phyloP scores from a whole-genome alignment of 2,329 filamentous ascomycete species.

The Phaeoacremonium minimum region DNA sequence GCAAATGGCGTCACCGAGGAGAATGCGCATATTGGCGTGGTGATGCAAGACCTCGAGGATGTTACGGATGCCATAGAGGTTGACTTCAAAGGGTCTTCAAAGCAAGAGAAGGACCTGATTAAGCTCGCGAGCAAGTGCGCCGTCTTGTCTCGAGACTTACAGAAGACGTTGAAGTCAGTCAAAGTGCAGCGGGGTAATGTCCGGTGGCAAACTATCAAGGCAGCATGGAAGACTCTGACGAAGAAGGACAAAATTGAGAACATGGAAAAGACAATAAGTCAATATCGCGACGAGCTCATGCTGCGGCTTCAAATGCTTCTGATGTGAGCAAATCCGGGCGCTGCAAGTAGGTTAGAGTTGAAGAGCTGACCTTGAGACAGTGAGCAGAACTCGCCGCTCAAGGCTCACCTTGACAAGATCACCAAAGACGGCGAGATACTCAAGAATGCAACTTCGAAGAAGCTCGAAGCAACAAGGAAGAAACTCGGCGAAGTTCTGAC shows the following conservation, averaged over 20 bases:
- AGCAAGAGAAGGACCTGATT: conserved; percentile 6
- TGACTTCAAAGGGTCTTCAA: conserved; percentile 1
- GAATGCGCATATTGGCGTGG: conserved; percentile 5
- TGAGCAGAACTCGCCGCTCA: background rate
- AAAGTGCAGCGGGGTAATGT: conserved; percentile 4
- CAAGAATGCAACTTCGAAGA: background rate
- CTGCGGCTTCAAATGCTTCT: background rate
- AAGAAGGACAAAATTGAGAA: conserved; percentile 13
- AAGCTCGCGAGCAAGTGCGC: conserved; percentile 6
- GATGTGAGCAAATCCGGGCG: background rate
- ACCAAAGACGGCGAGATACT: background rate
- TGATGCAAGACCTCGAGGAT: conserved; percentile 5
- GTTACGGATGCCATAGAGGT: conserved; percentile 4
- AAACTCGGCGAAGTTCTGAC: background rate
- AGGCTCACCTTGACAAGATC: background rate
- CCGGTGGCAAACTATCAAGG: conserved; percentile 2
- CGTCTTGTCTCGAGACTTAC: conserved; percentile 5
- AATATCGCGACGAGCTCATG: background rate
- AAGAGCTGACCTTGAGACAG: background rate
- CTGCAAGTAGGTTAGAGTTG: background rate
- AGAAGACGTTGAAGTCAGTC: conserved; percentile 3
- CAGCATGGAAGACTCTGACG: conserved; percentile 12
- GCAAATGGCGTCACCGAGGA: conserved; percentile 5
- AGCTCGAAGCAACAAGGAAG: background rate
- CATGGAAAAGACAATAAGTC: background rate